phyloP scores from a whole-genome alignment of 208 protist species.

The Kentomonas sorsogonicus region DNA sequence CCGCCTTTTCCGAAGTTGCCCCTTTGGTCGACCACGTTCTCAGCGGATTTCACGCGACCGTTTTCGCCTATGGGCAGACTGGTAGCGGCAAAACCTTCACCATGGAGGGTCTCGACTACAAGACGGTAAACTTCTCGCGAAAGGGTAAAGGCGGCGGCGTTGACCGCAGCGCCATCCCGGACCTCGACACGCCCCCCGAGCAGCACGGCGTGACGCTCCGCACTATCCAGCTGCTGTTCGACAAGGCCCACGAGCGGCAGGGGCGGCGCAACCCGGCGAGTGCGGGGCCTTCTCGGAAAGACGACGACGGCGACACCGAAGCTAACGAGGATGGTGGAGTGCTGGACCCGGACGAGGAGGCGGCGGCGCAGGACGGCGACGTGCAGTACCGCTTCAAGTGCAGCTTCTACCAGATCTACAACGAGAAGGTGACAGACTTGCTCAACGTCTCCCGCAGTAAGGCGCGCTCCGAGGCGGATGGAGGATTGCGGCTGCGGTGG shows the following conservation, averaged over 20 bases:
- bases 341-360: neutral
- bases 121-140: too few relatives aligned
- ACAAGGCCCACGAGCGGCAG: slow-evolving; percentile 49
- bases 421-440: slow-evolving; percentile 84
- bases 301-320: slow-evolving; percentile 2
- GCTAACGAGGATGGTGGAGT: neutral
- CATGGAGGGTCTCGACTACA: slow-evolving; percentile 76
- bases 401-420: slow-evolving; percentile 91
- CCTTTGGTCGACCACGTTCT: slow-evolving; percentile 84
- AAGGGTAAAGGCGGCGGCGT: neutral
- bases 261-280: neutral
- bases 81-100: slow-evolving; percentile 90
- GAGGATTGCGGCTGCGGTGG: slow-evolving; percentile 50
- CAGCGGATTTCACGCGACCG: slow-evolving; percentile 77
- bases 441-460: slow-evolving; percentile 18
- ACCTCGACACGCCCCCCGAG: slow-evolving; percentile 26
- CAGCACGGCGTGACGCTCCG: slow-evolving; percentile 78
- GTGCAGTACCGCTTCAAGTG: slow-evolving; percentile 68
- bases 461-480: neutral
- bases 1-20: slow-evolving; percentile 55
- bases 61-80: slow-evolving; percentile 90
- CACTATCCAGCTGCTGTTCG: slow-evolving; percentile 73
- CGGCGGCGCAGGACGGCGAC: slow-evolving; percentile 11
- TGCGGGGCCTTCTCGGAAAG: too few relatives aligned
- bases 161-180: slow-evolving; percentile 6